Percentiles rank a stretch among this genome's conserved stretches.
phyloP scores from a whole-genome alignment of 2,329 filamentous ascomycete genomes.

The Scytalidium lignicola region DNA sequence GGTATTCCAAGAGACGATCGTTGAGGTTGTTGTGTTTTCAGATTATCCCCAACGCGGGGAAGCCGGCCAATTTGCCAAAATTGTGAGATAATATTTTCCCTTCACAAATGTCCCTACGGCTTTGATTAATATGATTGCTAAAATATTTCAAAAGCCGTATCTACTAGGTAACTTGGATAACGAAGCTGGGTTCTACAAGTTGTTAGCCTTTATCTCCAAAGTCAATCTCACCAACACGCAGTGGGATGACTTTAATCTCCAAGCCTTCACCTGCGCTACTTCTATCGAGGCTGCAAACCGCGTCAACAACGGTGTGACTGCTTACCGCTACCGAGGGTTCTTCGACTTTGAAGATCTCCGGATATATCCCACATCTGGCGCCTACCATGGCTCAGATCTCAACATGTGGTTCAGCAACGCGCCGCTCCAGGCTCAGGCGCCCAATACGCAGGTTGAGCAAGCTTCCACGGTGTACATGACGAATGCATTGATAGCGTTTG shows the following conservation, averaged over 20 bases:
- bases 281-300: constrained; percentile 14
- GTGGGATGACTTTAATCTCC: constrained; percentile 16
- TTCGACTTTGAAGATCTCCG: constrained; percentile 25
- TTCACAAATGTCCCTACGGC: neutral
- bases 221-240: constrained; percentile 4
- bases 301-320: constrained; percentile 15
- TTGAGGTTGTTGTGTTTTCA: constrained; percentile 10
- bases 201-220: constrained; percentile 6
- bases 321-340: constrained; percentile 29
- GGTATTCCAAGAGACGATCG: constrained; percentile 9
- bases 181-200: constrained; percentile 20
- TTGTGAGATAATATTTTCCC: constrained; percentile 6
- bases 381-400: constrained; percentile 27
- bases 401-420: constrained; percentile 23
- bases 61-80: constrained; percentile 10
- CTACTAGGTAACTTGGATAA: constrained; percentile 20
- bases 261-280: constrained; percentile 25
- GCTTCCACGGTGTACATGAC: constrained; percentile 16
- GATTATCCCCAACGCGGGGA: constrained; percentile 7
- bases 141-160: constrained; percentile 2
- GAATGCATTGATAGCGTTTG: constrained; percentile 29
- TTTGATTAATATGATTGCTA: neutral
- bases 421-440: constrained; percentile 20
- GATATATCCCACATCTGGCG: constrained; percentile 19
- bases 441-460: constrained; percentile 6